phyloP scores from a whole-genome alignment of 2,329 filamentous ascomycete genomes.

The Hymenoscyphus fructigenus region DNA sequence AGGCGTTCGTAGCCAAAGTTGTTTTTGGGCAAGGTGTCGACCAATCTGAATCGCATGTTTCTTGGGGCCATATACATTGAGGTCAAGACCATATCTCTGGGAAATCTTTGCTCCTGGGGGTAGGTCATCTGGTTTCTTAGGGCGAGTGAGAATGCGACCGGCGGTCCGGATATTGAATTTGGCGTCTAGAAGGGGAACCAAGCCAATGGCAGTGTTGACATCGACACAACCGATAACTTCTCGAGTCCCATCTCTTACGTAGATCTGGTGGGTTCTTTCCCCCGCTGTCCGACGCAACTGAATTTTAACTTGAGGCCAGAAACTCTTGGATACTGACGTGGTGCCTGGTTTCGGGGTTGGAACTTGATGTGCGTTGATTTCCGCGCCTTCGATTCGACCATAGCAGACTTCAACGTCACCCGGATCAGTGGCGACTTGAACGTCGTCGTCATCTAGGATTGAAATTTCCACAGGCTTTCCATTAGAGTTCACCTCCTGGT shows the following conservation, averaged over 20 bases:
- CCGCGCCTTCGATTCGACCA: constrained; percentile 69
- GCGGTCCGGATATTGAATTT: constrained; percentile 66
- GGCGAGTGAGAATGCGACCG: constrained; percentile 67
- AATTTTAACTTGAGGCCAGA: constrained; percentile 76
- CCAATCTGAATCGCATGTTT: constrained; percentile 66
- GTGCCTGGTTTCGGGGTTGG: constrained; percentile 67
- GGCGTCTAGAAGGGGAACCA: constrained; percentile 73
- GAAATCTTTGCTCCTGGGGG: constrained; percentile 62
- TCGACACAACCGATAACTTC: constrained; percentile 78
- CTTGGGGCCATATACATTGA: constrained; percentile 78
- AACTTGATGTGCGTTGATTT: constrained; percentile 64
- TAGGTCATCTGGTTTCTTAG: constrained; percentile 59
- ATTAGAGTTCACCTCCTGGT: constrained; percentile 33
- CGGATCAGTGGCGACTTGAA: constrained; percentile 57
- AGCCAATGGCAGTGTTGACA: constrained; percentile 59
- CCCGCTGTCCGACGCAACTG: constrained; percentile 60
- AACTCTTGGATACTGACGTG: constrained; percentile 53
- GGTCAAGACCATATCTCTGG: constrained; percentile 59
- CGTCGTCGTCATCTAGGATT: constrained; percentile 55
- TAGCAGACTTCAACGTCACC: constrained; percentile 75
- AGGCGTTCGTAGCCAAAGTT: constrained; percentile 66
- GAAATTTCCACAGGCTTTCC: constrained; percentile 46
- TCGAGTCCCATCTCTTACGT: constrained; percentile 70
- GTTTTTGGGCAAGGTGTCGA: constrained; percentile 61
- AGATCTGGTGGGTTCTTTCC: constrained; percentile 59